Evolutionary conservation across 176 grass and related monocot species (phyloP).

Genomic region (Pontederia paniculata): DNA sequence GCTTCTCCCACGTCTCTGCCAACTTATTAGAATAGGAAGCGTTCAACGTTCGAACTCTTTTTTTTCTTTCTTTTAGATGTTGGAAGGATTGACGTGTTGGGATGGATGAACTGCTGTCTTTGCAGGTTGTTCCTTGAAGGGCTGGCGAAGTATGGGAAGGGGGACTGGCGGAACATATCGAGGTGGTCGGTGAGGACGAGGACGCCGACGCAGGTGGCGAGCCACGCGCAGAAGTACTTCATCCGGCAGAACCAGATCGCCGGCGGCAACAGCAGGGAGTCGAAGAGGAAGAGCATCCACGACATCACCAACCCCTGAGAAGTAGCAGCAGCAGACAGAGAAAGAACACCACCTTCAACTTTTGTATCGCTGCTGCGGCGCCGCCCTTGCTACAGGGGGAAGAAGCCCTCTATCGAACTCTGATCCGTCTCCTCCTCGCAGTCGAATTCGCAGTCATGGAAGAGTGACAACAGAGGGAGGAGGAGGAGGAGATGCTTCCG

Average conservation of each 20-base stretch:
- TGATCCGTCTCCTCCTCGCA: too few relatives aligned
- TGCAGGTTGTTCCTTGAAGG: conserved; percentile 72
- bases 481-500: too few relatives aligned
- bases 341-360: too few relatives aligned
- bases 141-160: conserved; percentile 63
- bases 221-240: conserved; percentile 97
- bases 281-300: conserved; percentile 94
- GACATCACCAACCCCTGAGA: conserved; percentile 67
- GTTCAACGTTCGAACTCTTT: background rate
- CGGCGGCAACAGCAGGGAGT: conserved; percentile 28
- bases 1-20: too few relatives aligned
- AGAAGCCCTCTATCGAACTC: too few relatives aligned
- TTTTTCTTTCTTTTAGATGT: background rate
- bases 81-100: background rate
- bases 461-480: too few relatives aligned
- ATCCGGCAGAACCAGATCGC: conserved; percentile 45
- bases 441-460: too few relatives aligned
- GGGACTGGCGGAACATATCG: conserved; percentile 95
- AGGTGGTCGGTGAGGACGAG: conserved; percentile 64
- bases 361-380: too few relatives aligned
- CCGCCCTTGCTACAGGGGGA: too few relatives aligned
- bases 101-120: background rate
- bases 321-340: background rate
- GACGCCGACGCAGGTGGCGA: conserved; percentile 90
- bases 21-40: background rate